A percentile compares a stretch with the other conserved stretches of the same genome.
phyloP scores from a whole-genome alignment of 2,329 filamentous ascomycete species.

The Domatiomyces globalis region DNA sequence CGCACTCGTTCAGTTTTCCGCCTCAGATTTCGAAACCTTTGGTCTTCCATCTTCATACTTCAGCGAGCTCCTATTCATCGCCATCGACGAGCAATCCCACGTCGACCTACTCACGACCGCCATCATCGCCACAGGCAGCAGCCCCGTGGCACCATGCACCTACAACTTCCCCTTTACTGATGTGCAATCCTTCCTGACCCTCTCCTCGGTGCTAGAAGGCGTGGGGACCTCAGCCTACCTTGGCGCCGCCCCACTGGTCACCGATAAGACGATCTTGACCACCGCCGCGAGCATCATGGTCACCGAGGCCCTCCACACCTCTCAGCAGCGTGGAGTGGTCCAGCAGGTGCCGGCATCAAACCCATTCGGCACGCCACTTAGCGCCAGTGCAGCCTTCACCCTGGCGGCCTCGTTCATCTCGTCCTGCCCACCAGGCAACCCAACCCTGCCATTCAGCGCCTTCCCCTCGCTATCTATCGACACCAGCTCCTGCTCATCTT shows the following conservation, averaged over 20 bases:
- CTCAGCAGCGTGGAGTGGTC: conserved; percentile 51
- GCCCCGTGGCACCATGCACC: conserved; percentile 53
- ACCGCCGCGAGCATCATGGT: conserved; percentile 53
- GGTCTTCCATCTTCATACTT: conserved; percentile 44
- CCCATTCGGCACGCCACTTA: conserved; percentile 56
- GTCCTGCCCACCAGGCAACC: conserved; percentile 49
- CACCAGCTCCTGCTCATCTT: conserved; percentile 4
- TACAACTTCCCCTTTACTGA: conserved; percentile 54
- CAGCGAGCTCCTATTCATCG: conserved; percentile 47
- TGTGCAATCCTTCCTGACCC: conserved; percentile 47
- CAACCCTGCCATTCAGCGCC: conserved; percentile 48
- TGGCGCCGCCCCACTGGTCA: conserved; percentile 53
- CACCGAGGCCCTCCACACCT: conserved; percentile 60
- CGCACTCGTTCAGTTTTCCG: conserved; percentile 53
- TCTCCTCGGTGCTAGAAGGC: conserved; percentile 56
- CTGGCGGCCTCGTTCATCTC: conserved; percentile 59
- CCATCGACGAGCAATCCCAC: conserved; percentile 49
- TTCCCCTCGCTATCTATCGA: conserved; percentile 38
- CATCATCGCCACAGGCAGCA: conserved; percentile 47
- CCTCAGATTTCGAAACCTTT: conserved; percentile 49
- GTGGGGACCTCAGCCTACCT: conserved; percentile 34
- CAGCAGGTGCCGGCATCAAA: conserved; percentile 48
- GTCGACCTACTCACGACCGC: conserved; percentile 46
- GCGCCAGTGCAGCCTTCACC: conserved; percentile 55
- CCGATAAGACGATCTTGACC: conserved; percentile 45